Conservation (phyloP, 2,329 filamentous ascomycete genomes). For the Stagonosporopsis chrysanthemi region DNA sequence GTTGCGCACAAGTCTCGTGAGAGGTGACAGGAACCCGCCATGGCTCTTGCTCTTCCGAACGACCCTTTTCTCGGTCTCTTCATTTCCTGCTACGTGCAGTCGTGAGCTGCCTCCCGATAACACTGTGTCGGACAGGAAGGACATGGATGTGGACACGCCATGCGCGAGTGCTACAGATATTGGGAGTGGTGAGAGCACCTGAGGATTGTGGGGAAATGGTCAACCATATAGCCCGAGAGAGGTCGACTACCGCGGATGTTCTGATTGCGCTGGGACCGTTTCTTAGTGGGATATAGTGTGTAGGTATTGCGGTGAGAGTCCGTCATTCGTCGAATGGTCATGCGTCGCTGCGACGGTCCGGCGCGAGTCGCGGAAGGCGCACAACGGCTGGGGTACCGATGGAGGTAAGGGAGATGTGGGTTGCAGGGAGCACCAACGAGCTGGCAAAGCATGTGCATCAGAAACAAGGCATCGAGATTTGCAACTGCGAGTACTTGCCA, state of each 20-base stretch:
- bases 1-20: conserved; percentile 47
- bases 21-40: conserved; percentile 44
- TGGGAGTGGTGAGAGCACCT: conserved; percentile 25
- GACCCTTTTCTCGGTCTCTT: conserved; percentile 20
- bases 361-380: conserved; percentile 32
- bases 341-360: conserved; percentile 22
- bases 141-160: conserved; percentile 46
- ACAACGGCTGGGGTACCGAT: conserved; percentile 18
- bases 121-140: conserved; percentile 47
- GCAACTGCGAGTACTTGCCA: conserved; percentile 6
- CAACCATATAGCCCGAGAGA: conserved; percentile 1
- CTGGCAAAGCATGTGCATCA: conserved; percentile 15
- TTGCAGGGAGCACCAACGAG: background rate
- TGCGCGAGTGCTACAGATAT: conserved; percentile 34
- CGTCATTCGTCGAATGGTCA: conserved; percentile 29
- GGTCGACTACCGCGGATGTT: conserved; percentile 3
- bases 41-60: conserved; percentile 40
- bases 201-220: conserved; percentile 9
- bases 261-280: conserved; percentile 3
- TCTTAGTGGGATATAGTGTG: conserved; percentile 16
- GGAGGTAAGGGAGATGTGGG: conserved; percentile 6
- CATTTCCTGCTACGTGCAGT: conserved; percentile 33
- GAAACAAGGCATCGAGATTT: conserved; percentile 4
- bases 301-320: conserved; percentile 22
- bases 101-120: conserved; percentile 42